phyloP scores from a whole-genome alignment of 192 early-diverging fungal genomes.

The Podila verticillata region DNA sequence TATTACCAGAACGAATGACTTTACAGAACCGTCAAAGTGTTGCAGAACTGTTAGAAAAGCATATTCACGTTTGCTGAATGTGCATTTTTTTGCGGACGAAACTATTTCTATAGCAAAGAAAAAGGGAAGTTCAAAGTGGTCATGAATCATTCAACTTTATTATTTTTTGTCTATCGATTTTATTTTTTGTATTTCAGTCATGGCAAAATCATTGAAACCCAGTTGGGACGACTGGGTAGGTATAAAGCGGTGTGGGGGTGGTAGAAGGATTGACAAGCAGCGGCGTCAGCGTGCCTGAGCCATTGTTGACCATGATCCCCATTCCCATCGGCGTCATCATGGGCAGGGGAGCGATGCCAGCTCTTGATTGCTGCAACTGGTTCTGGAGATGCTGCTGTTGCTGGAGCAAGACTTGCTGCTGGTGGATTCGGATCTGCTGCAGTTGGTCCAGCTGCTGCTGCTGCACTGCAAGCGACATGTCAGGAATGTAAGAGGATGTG shows the following conservation, averaged over 20 bases:
- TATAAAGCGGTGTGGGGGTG: background rate
- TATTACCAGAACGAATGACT: too few species aligned
- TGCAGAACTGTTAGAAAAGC: too few species aligned
- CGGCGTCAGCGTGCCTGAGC: background rate
- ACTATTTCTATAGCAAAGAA: too few species aligned
- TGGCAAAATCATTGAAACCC: background rate
- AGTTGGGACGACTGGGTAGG: background rate
- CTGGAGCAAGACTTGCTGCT: background rate
- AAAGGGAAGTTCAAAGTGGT: too few species aligned
- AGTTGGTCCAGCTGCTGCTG: conserved; percentile 20
- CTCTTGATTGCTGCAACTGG: conserved; percentile 1
- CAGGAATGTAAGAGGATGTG: conserved; percentile 1
- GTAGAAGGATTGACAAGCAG: conserved; percentile 2
- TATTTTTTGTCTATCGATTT: background rate
- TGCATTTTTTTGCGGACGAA: too few species aligned
- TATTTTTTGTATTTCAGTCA: background rate
- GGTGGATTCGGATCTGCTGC: conserved; percentile 2
- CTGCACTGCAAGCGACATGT: conserved; percentile 31
- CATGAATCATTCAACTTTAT: background rate
- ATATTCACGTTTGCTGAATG: too few species aligned
- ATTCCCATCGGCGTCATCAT: background rate
- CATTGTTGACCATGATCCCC: background rate
- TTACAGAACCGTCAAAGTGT: too few species aligned
- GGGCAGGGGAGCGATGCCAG: background rate
- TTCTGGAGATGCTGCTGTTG: conserved; percentile 3